Conservation (phyloP, 306 rosid species). For the Calophaca sinica region DNA sequence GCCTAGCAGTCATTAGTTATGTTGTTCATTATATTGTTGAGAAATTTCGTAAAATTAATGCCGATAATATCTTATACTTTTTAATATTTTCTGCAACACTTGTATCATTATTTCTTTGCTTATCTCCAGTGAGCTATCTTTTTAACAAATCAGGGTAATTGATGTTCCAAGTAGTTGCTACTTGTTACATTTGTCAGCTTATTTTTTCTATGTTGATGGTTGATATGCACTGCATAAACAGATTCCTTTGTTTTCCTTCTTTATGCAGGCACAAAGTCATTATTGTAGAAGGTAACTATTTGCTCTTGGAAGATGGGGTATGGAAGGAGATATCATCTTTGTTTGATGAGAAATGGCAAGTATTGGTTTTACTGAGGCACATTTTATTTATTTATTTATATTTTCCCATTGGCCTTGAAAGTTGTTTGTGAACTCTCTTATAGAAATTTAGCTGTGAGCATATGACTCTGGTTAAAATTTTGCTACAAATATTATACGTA, state of each 20-base stretch:
- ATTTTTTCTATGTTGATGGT: conserved; percentile 25
- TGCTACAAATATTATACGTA: conserved; percentile 26
- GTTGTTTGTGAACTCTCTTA: neutral
- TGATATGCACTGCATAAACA: neutral
- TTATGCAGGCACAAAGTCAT: conserved; percentile 77
- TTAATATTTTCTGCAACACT: neutral
- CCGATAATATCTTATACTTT: conserved; percentile 2
- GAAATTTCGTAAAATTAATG: conserved; percentile 8
- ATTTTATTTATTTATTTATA: neutral
- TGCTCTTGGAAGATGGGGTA: conserved; percentile 70
- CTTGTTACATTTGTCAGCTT: conserved; percentile 3
- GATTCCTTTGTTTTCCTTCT: conserved; percentile 32
- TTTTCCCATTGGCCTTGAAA: too few relatives aligned
- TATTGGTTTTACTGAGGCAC: conserved; percentile 27
- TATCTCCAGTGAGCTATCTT: conserved; percentile 14
- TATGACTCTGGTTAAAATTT: conserved; percentile 17
- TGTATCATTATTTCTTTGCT: conserved; percentile 20
- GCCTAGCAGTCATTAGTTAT: neutral
- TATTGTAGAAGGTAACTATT: conserved; percentile 86
- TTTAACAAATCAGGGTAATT: conserved; percentile 19
- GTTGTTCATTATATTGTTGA: neutral
- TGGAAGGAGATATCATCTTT: conserved; percentile 84
- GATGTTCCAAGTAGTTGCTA: conserved; percentile 43
- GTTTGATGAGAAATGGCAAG: conserved; percentile 88
- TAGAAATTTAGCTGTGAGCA: conserved; percentile 8